Conservation (phyloP, 208 protist species). For the Acanthamoeba pearcei region DNA sequence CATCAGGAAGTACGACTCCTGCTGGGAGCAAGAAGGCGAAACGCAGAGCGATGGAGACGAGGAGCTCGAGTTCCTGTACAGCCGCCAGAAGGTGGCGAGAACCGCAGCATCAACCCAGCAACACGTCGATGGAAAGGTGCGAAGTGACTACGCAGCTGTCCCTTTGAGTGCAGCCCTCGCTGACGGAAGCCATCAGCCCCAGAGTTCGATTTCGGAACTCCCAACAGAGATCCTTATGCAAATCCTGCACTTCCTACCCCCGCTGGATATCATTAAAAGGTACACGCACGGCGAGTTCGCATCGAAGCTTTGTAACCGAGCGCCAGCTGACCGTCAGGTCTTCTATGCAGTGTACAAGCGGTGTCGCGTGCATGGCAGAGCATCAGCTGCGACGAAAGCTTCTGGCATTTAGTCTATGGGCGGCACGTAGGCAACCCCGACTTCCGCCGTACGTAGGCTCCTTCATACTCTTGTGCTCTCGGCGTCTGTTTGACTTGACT, state of each 20-base stretch:
- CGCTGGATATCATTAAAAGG: background rate
- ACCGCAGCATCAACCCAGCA: background rate
- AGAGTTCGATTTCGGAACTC: background rate
- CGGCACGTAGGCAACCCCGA: background rate
- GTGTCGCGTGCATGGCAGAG: conserved; percentile 11
- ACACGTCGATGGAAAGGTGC: background rate
- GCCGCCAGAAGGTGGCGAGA: background rate
- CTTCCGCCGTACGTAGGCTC: background rate
- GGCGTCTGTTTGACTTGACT: background rate
- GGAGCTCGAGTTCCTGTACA: background rate
- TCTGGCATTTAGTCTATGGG: conserved; percentile 1
- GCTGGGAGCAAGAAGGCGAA: conserved; percentile 36
- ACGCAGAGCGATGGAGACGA: conserved; percentile 54
- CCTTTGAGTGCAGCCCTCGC: background rate
- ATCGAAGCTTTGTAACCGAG: background rate
- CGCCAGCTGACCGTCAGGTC: background rate
- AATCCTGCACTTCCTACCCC: conserved; percentile 33
- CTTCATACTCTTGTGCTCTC: background rate
- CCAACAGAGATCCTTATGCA: conserved; percentile 9
- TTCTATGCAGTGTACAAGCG: background rate
- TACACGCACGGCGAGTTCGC: background rate
- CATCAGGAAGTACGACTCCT: conserved; percentile 44
- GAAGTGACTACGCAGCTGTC: background rate
- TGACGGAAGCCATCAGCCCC: background rate
- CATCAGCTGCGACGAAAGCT: background rate